Evolutionary conservation across 2,329 filamentous ascomycete species (phyloP).

Genomic region (Aspergillus tanneri): DNA sequence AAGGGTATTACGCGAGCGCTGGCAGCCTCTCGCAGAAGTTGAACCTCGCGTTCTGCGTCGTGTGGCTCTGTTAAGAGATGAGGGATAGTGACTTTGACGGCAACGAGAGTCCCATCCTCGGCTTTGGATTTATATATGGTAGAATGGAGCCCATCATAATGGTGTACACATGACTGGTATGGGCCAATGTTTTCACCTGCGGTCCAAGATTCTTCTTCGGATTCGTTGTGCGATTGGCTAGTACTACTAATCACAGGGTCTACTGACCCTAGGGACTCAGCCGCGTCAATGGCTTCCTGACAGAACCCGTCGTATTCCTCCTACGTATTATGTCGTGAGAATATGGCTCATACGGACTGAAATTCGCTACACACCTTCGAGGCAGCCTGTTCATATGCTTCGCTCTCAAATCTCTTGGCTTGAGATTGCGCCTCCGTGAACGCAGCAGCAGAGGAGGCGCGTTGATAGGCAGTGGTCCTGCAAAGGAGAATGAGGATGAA

Average conservation of each 20-base stretch:
- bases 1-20: slow-evolving; percentile 64
- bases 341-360: not conserved
- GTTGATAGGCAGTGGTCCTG: slow-evolving; percentile 53
- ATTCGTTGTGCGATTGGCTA: slow-evolving; percentile 21
- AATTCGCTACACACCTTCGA: slow-evolving; percentile 34
- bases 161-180: slow-evolving; percentile 57
- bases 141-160: slow-evolving; percentile 72
- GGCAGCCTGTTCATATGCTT: slow-evolving; percentile 39
- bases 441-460: slow-evolving; percentile 44
- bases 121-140: slow-evolving; percentile 70
- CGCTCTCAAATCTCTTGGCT: slow-evolving; percentile 64
- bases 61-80: slow-evolving; percentile 75
- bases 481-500: not conserved
- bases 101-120: slow-evolving; percentile 53
- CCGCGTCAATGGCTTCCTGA: slow-evolving; percentile 38
- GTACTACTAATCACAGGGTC: slow-evolving; percentile 24
- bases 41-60: slow-evolving; percentile 74
- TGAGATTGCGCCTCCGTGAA: slow-evolving; percentile 52
- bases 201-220: slow-evolving; percentile 26
- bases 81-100: slow-evolving; percentile 82
- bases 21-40: slow-evolving; percentile 65
- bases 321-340: slow-evolving; percentile 42
- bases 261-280: slow-evolving; percentile 25
- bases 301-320: slow-evolving; percentile 54
- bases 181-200: slow-evolving; percentile 50